A percentile compares a stretch with the other conserved stretches of the same genome.
These are phyloP conservation scores for Rosellinia necatrix DNA, from an alignment of 2,329 filamentous ascomycete species.

Conservation along the genomic window DNA sequence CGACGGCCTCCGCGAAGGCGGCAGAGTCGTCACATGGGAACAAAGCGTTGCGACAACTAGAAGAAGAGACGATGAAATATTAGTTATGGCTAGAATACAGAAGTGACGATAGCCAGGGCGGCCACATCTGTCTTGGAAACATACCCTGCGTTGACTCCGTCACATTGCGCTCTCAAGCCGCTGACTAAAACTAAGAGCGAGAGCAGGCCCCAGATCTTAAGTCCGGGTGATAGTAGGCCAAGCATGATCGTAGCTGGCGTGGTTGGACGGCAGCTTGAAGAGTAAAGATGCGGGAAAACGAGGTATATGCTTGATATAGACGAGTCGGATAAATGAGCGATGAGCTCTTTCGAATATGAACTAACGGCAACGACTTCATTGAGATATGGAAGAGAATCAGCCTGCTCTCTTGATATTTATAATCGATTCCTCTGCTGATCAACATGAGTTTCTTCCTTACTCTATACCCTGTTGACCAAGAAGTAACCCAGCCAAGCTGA, in stretches of 20 bases:
- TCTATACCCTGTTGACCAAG: neutral
- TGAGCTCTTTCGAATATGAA: neutral
- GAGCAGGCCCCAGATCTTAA: constrained; percentile 24
- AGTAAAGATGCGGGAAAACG: neutral
- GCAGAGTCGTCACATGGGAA: constrained; percentile 32
- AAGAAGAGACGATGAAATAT: neutral
- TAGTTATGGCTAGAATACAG: neutral
- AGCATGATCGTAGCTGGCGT: constrained; percentile 17
- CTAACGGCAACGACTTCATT: neutral
- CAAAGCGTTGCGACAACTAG: constrained; percentile 34
- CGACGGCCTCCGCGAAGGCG: constrained; percentile 25
- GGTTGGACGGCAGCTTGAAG: too few species aligned
- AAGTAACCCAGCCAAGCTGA: neutral
- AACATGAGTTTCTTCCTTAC: neutral
- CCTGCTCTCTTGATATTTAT: constrained; percentile 11
- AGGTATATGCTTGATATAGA: too few species aligned
- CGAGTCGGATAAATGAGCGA: constrained; percentile 5
- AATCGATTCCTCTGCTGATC: neutral
- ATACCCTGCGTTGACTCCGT: constrained; percentile 24
- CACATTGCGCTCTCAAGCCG: constrained; percentile 27
- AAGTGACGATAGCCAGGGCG: too few species aligned
- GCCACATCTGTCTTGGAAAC: neutral
- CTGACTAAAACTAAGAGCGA: constrained; percentile 25
- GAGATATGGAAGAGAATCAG: neutral
- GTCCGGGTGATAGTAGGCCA: constrained; percentile 7